A percentile compares a stretch with the other conserved stretches of the same genome.
Conservation (phyloP, 2,329 filamentous ascomycete species). For the Pseudogymnoascus sp. region DNA sequence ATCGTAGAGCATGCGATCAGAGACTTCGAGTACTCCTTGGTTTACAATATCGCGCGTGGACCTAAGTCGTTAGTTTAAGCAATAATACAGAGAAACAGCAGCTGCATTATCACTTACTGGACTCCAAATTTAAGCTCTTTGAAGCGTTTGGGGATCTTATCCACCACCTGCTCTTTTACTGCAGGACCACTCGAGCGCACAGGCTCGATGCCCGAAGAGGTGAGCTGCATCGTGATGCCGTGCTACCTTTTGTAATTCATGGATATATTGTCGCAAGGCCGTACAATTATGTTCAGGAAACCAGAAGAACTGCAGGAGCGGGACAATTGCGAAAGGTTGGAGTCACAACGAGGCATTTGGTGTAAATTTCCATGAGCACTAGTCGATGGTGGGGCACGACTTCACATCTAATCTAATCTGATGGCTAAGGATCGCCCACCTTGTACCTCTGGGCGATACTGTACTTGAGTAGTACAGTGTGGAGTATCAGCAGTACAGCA, state of each 20-base stretch:
- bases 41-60: constrained; percentile 93
- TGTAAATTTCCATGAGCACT: constrained; percentile 9
- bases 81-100: constrained; percentile 34
- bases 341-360: constrained; percentile 4
- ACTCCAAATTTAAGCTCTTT: constrained; percentile 92
- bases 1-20: constrained; percentile 90
- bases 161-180: constrained; percentile 81
- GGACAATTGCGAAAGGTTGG: neutral
- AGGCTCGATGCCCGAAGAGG: constrained; percentile 19
- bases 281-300: neutral
- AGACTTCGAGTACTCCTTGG: constrained; percentile 89
- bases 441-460: neutral
- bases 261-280: neutral
- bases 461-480: neutral
- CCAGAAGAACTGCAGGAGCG: neutral
- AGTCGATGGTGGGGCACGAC: constrained; percentile 5
- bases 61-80: constrained; percentile 35
- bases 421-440: neutral
- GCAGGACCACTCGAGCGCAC: constrained; percentile 17
- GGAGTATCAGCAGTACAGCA: neutral
- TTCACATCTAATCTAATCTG: constrained; percentile 7
- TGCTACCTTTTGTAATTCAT: constrained; percentile 8
- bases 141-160: constrained; percentile 84
- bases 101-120: constrained; percentile 47
- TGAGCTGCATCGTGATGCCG: constrained; percentile 19